Base-by-base conservation (phyloP, 306 rosid genomes). In the Medicago arabica region DNA sequence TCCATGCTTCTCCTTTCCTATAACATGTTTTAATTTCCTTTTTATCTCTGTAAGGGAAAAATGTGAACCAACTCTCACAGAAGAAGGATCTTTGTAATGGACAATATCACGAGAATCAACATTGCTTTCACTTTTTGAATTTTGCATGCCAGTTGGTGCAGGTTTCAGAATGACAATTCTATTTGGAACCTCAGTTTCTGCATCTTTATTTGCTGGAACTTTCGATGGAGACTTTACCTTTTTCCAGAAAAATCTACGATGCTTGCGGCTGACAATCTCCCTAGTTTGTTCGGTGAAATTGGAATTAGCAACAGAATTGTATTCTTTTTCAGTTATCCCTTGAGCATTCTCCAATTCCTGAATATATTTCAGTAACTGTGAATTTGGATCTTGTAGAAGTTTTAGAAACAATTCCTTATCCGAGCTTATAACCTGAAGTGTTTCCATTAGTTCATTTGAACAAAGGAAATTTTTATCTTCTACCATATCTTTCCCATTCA, bases 81-180 rank as follows among this genome's bases (percentile, higher is more conserved):
- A 86, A 72, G 86, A 84, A 73, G 85, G 77, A 58, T 79, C 86
- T 80, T 85, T 88, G 71, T 46, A 75, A 80, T 67, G 58, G 54
- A 57, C 77, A 39, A 75, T 60, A 77, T 81, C 68, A 71, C 57
- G 84, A 80, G 90, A 78, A 78, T 83, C 79, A 50, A 63, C 68
- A 75, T 67, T 74, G 65, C 28, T 72, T 69, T 80, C 93, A 47
- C 76, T 68, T 78, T 83, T 85, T 55, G 91, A 76, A 71, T 55
- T 86, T 78, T 15, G 85, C 71, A 79, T 67, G 71, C 71, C 74
- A 9, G 71, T 72, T 2, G 79, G 82, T 23, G 87, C 90, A 50
- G 98, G 96, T 86, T 91, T 94, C 87, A 94, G 71, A 79, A 91
- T 90, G 38, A 91, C 96, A 72, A 94, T 94, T 82, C 86, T 90